Conservation (phyloP, 2,329 filamentous ascomycete species). For the Colletotrichum graminicola region DNA sequence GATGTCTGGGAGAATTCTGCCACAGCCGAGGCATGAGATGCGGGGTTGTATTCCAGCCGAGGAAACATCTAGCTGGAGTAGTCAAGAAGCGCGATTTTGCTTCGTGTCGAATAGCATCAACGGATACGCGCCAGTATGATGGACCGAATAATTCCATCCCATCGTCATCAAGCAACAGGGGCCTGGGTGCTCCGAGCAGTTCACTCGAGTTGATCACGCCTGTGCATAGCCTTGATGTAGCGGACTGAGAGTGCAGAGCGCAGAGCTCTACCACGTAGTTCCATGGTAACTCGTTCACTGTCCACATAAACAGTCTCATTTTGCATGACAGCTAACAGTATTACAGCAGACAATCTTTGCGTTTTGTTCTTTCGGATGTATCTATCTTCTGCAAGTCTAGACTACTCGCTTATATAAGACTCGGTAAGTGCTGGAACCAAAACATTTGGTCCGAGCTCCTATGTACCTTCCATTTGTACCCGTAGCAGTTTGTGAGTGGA, state of each 20-base stretch:
- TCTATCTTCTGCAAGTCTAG: background rate
- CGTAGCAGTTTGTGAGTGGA: conserved; percentile 25
- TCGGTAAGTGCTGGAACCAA: conserved; percentile 17
- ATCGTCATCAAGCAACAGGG: background rate
- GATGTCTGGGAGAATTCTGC: conserved; percentile 54
- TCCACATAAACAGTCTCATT: background rate
- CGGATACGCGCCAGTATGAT: background rate
- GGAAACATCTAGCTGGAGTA: background rate
- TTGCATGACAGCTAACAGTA: background rate
- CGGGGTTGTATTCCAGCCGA: background rate
- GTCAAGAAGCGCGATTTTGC: too few species aligned
- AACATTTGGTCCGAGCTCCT: conserved; percentile 46
- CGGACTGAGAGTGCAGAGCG: background rate
- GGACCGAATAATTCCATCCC: background rate
- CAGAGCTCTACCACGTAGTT: background rate
- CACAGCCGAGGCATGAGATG: background rate
- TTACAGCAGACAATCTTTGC: background rate
- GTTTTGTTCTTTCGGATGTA: background rate
- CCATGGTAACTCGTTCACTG: background rate
- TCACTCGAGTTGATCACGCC: background rate
- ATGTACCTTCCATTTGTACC: conserved; percentile 9
- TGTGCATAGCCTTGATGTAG: background rate
- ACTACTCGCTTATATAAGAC: conserved; percentile 22
- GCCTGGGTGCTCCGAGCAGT: background rate
- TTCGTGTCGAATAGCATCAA: background rate